phyloP scores from a whole-genome alignment of 352 stramenopile genomes.

The Globisporangium okanoganense region DNA sequence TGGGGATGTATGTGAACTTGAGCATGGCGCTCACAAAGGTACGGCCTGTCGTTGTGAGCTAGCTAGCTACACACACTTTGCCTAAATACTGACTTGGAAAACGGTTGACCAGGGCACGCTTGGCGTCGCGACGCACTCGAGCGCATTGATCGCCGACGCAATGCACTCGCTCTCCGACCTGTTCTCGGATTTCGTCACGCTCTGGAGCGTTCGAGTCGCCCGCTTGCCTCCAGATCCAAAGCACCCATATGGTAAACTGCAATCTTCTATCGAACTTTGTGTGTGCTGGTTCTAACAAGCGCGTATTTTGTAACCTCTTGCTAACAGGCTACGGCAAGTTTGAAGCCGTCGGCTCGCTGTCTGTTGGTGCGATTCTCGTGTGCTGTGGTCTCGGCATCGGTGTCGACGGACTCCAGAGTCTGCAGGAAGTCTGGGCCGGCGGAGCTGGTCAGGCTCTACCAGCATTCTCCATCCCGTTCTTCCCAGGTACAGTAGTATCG shows the following conservation, averaged over 20 bases:
- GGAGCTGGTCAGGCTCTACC: constrained; percentile 20
- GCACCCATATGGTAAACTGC: constrained; percentile 77
- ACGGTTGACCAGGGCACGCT: constrained; percentile 48
- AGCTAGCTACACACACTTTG: not conserved
- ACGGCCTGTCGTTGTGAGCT: not conserved
- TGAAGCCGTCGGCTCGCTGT: constrained; percentile 84
- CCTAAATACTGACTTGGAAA: not conserved
- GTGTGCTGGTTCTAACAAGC: not conserved
- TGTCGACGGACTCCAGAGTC: constrained; percentile 58
- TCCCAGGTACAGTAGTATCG: constrained; percentile 32
- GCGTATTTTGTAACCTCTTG: not conserved
- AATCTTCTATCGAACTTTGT: not conserved
- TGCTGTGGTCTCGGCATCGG: constrained; percentile 68
- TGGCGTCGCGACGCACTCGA: constrained; percentile 79
- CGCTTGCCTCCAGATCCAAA: constrained; percentile 93
- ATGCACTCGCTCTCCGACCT: constrained; percentile 96
- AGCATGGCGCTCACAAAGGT: constrained; percentile 89
- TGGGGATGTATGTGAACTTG: constrained; percentile 93
- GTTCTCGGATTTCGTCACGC: constrained; percentile 95
- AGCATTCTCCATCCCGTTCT: constrained; percentile 40
- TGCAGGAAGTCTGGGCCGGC: constrained; percentile 66
- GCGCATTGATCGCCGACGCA: constrained; percentile 93
- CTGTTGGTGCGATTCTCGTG: constrained; percentile 82
- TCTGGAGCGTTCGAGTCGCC: constrained; percentile 91
- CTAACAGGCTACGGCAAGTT: constrained; percentile 84